Base-by-base conservation (phyloP, 1,139 yeast species). In the Wickerhamomyces sp. region DNA sequence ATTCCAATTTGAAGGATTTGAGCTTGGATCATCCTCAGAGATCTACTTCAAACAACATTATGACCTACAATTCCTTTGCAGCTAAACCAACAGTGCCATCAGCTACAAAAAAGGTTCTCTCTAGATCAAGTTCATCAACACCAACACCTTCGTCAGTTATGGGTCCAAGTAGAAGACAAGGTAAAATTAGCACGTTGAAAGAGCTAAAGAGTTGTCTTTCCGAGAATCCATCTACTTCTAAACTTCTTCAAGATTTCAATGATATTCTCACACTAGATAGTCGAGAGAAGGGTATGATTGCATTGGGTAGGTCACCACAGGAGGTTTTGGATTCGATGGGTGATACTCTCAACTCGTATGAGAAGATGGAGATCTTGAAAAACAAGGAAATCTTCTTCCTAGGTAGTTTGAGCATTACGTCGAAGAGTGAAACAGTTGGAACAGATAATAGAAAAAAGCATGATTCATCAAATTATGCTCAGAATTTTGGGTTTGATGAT, bases 401-500 rank as follows among this genome's bases (percentile, higher is more conserved):
- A 57, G 46, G 45, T 9, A n/a, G n/a, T 7, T 8, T 8, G 10
- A 19, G 10, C 15, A n/a, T 15, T 12, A 12, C 16, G 15, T 5
- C 21, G 16, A 7, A 6, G 4, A n/a, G 12, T 13, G 10, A n/a
- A 7, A 13, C 6, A 18, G 6, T 13, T 12, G 18, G 15, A n/a
- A 3, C 28, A n/a, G n/a, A 36, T 14, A 28, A 33, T 12, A 39
- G 39, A 3, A 26, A 23, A 4, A 17, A 16, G 8, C 14, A 30
- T 3, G 26, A 17, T 9, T 36, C 42, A 7, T 29, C 35, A 9
- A 32, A 41, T 23, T 38, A 34, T 20, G 23, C 31, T 9, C 33
- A 56, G 54, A 38, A 83, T 79, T 55, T 75, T 59, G 93, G 89
- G 0, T 84, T 80, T 54, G 95, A 85, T 55, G 93, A 85, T 53